Evolutionary conservation across 2,329 filamentous ascomycete species (phyloP), one percentile per base, ranked within the genome.

Genomic region (Claviceps pusilla): DNA sequence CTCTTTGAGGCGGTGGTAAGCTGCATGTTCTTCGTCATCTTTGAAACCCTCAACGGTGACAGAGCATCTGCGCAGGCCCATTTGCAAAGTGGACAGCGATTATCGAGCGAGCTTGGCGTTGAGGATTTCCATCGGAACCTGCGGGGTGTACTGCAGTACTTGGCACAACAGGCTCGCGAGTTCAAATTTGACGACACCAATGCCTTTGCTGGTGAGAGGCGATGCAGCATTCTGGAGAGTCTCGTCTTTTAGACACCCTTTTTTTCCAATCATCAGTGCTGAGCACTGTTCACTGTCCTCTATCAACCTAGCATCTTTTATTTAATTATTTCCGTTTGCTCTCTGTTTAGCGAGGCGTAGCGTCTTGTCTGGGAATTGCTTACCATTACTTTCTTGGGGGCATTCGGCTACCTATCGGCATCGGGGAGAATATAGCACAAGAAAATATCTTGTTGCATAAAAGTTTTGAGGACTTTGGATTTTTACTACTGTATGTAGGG

Each of bases 41-140:
- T 71, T 52, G 68, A 71, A 53, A 62, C 63, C 2, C 54, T 70
- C 43, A 68, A 72, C 55, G 67, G 65, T 28, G 69, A 71, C 55
- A 58, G 59, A 10, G 59, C 60, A 24, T 65, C 64, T 0, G 69
- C 69, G 0, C 60, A 69, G 14, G 58, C 63, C 7, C 70, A 72
- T 56, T 61, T 71, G 49, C 63, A 60, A 49, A 67, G 65, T 53
- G 70, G 70, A 1, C 64, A 69, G 54, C 62, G 60, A 55, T 66
- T 73, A 57, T 59, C 70, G 19, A 63, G 66, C 43, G 68, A 69
- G 52, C 63, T 71, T 24, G 43, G 33, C 2, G 33, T 52, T 1
- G 56, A 55, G 3, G 55, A 42, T 39, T 48, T 63, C 19, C 56
- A 57, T 10, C 51, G 48, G 2, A 58, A 63, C 50, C 48, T 64